phyloP scores from a whole-genome alignment of 2,329 filamentous ascomycete species.

The Fusarium nisikadoi region DNA sequence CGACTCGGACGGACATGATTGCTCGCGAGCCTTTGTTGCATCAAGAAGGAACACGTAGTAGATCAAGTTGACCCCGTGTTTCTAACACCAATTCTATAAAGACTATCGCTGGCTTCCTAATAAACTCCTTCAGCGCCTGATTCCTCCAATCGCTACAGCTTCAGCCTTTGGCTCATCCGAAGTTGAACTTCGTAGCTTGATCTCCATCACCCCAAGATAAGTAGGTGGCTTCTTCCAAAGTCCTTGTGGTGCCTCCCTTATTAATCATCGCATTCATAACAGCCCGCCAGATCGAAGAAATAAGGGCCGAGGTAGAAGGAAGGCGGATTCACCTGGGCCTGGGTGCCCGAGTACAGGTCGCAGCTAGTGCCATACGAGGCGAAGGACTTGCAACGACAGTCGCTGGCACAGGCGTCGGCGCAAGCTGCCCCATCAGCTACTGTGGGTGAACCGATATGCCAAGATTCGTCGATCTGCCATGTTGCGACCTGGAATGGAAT shows the following conservation, averaged over 20 bases:
- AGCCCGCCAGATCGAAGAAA: neutral
- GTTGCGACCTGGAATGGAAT: neutral
- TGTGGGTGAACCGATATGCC: neutral
- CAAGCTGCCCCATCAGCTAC: neutral
- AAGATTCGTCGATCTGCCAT: neutral
- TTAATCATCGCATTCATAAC: neutral
- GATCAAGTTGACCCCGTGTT: neutral
- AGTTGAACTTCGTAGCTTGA: neutral
- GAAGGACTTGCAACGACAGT: neutral
- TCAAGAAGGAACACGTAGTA: neutral
- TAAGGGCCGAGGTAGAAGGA: neutral
- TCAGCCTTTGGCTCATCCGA: too few species aligned
- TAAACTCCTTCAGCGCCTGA: neutral
- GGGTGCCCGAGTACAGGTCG: neutral
- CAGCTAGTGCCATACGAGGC: neutral
- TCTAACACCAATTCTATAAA: neutral
- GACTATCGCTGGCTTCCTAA: neutral
- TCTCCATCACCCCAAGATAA: too few species aligned
- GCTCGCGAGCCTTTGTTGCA: too few species aligned
- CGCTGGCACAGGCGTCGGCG: neutral
- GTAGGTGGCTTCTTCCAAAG: too few species aligned
- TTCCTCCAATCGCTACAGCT: neutral
- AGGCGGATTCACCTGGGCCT: neutral
- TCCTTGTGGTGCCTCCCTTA: too few species aligned
- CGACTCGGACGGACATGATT: neutral